Base-by-base conservation (phyloP, 2,329 filamentous ascomycete genomes). In the Apiospora pterosperma region DNA sequence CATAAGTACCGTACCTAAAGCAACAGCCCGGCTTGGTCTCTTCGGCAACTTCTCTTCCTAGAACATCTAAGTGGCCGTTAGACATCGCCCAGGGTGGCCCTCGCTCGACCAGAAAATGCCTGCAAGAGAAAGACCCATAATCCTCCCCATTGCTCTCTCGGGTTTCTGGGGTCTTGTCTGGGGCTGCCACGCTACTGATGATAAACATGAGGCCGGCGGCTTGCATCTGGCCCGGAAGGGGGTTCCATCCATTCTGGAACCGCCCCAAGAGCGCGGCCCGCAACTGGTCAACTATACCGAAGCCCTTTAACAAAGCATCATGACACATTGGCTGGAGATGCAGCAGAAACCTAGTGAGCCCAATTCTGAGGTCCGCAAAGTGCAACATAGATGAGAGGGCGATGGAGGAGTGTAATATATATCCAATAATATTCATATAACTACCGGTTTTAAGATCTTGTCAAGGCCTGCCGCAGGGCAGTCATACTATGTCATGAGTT, bases 251-350 rank as follows among this genome's bases (percentile, higher is more conserved):
- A n/a, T n/a, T n/a, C n/a, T n/a, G n/a, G n/a, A n/a, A n/a, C n/a
- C n/a, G n/a, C n/a, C n/a, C n/a, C n/a, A n/a, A n/a, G n/a, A n/a
- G n/a, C n/a, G n/a, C n/a, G n/a, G n/a, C n/a, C n/a, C n/a, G n/a
- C n/a, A n/a, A n/a, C n/a, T n/a, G n/a, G n/a, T n/a, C n/a, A n/a
- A n/a, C n/a, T 8, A 64, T 64, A 59, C 65, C 64, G 41, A 58
- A 67, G 16, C 66, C 66, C n/a, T 67, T 62, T 2, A 67, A 34
- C 5, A 36, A n/a, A 5, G 66, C 66, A 62, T 67, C 48, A 4
- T 64, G 64, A 28, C 36, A 60, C 28, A n/a, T 31, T n/a, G 62
- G 14, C 23, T 67, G 64, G 5, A 67, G n/a, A 21, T 58, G 42
- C 16, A 62, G 16, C 11, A 65, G 64, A 44, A 65, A 67, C 31